Evolutionary conservation across 805 yeast species (phyloP), one percentile per base, ranked within the genome.

Genomic region (Zygosaccharomyces pseudorouxii): DNA sequence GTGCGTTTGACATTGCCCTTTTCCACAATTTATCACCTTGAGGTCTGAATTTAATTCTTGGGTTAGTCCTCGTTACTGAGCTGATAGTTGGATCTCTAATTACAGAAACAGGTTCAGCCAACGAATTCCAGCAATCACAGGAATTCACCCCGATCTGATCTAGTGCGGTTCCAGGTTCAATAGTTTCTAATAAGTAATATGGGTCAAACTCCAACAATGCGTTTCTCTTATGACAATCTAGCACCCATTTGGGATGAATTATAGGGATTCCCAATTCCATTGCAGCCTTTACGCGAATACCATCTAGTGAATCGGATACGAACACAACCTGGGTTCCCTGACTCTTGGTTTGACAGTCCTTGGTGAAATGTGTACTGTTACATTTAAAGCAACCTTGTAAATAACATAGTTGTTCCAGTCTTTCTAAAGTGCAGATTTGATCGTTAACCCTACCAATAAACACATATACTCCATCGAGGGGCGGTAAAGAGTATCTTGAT

Each of bases 171-270:
- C 43, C 39, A 19, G 31, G 37, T 12, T 50, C 48, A 10, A 58
- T 29, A 10, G 55, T 56, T 5, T 51, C 39, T 0, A 46, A 29
- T 22, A 64, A 52, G 42, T 63, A 58, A 55, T 63, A 72, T n/a
- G 67, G 64, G n/a, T 58, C 57, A 27, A 64, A 73, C 14, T 65
- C 65, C 36, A 76, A 52, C 12, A 70, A 68, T 1, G 73, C 75
- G n/a, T 69, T 66, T 48, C 77, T 59, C 41, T 58, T 62, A 2
- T 68, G 49, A 42, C 77, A 71, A 48, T 74, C 73, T 3, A 58
- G 29, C 11, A 77, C 44, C 81, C 81, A 78, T 42, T 67, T 61
- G 7, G 73, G 71, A 48, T 69, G 69, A 2, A 75, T 74, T 2
- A 74, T 60, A 2, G 72, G 70, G 12, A 75, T 65, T 14, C 61